Evolutionary conservation across 2,329 filamentous ascomycete species (phyloP).

Genomic region (Juglanconis juglandina): DNA sequence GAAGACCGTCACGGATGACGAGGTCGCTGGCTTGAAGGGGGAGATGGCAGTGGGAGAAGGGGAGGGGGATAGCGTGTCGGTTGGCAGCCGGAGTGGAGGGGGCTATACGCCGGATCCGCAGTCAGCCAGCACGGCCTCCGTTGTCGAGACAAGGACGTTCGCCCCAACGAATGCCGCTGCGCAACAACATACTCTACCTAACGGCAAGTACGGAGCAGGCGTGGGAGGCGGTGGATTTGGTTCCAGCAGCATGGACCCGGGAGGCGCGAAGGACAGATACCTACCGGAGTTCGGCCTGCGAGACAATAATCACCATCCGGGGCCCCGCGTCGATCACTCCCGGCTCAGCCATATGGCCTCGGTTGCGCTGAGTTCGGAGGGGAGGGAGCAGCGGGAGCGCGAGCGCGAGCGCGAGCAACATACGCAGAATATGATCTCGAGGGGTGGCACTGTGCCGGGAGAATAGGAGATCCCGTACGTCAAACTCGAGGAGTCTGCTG

Average conservation of each 20-base stretch:
- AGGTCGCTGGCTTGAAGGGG: conserved; percentile 38
- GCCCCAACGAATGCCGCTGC: not conserved
- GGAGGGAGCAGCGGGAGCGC: conserved; percentile 6
- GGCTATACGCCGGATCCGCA: conserved; percentile 18
- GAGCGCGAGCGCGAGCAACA: not conserved
- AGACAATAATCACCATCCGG: conserved; percentile 5
- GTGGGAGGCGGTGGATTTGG: not conserved
- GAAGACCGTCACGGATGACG: conserved; percentile 75
- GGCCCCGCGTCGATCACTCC: conserved; percentile 10
- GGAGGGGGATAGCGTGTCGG: conserved; percentile 29
- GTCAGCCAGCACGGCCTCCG: not conserved
- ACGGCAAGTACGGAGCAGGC: not conserved
- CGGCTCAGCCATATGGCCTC: conserved; percentile 16
- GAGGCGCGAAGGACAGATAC: not conserved
- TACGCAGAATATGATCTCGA: not conserved
- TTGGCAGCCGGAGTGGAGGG: conserved; percentile 18
- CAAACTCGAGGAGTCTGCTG: not conserved
- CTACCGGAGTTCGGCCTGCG: conserved; percentile 7
- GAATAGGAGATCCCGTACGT: not conserved
- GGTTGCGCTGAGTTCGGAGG: conserved; percentile 9
- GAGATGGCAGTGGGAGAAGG: conserved; percentile 22
- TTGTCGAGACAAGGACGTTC: conserved; percentile 4
- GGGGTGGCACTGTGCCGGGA: not conserved
- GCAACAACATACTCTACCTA: not conserved
- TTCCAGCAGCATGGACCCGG: not conserved